phyloP scores from a whole-genome alignment of 1,139 yeast species.

The Lodderomyces parapsilosis region DNA sequence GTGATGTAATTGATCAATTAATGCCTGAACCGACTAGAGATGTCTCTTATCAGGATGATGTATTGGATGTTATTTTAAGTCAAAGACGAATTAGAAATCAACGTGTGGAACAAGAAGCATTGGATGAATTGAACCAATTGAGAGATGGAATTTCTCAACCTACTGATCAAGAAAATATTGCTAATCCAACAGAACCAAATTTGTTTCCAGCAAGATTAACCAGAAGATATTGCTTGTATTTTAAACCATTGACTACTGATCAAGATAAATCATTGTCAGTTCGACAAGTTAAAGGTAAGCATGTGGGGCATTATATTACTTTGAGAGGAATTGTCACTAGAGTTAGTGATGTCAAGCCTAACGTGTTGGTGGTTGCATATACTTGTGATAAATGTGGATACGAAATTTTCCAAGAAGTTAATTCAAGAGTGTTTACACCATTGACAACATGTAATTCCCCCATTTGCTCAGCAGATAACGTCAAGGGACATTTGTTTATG shows the following conservation, averaged over 20 bases:
- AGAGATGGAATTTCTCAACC: conserved; percentile 31
- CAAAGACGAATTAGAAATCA: conserved; percentile 85
- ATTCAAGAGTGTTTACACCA: conserved; percentile 81
- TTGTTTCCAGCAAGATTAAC: conserved; percentile 84
- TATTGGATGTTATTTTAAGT: conserved; percentile 86
- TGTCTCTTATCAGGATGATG: conserved; percentile 81
- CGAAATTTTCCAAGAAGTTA: conserved; percentile 95
- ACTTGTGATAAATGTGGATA: conserved; percentile 97
- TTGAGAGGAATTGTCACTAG: conserved; percentile 93
- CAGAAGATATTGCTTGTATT: conserved; percentile 82
- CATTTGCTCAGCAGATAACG: conserved; percentile 74
- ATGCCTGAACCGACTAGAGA: conserved; percentile 84
- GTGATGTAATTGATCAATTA: conserved; percentile 70
- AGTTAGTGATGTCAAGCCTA: conserved; percentile 94
- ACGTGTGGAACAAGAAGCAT: conserved; percentile 65
- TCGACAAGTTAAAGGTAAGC: conserved; percentile 81
- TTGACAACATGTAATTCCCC: conserved; percentile 80
- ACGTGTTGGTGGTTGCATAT: conserved; percentile 87
- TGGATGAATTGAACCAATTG: conserved; percentile 47
- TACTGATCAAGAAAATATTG: conserved; percentile 10
- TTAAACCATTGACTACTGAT: conserved; percentile 58
- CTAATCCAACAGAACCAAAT: conserved; percentile 19
- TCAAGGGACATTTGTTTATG: conserved; percentile 88
- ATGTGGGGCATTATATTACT: conserved; percentile 83
- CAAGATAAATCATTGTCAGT: conserved; percentile 66